These are phyloP conservation scores for Elaeis guineensis DNA, from an alignment of 176 grass and related monocot species.

Conservation along the genomic window DNA sequence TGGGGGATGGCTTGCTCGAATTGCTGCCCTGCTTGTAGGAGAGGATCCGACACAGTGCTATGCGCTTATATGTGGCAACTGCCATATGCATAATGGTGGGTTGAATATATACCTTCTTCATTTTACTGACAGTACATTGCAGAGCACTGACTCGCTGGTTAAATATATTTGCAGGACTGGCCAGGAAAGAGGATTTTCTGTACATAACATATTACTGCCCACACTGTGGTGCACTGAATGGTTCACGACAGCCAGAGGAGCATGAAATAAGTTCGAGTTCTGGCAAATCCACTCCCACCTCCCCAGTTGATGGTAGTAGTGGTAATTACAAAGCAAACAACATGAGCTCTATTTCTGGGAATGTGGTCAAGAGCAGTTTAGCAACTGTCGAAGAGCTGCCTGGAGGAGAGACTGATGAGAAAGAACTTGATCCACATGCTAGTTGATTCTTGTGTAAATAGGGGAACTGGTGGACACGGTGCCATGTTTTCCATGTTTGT, in stretches of 20 bases:
- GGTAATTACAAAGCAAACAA: no score
- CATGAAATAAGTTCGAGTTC: not conserved
- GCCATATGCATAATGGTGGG: conserved; percentile 94
- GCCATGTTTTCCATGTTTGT: no score
- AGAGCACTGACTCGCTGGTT: not conserved
- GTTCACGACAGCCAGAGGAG: conserved; percentile 40
- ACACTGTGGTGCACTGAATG: conserved; percentile 72
- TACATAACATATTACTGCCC: conserved; percentile 91
- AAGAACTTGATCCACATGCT: no score
- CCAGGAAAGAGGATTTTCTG: conserved; percentile 82
- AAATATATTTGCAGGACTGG: conserved; percentile 50
- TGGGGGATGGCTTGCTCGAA: conserved; percentile 73
- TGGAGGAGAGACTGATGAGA: no score
- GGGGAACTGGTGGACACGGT: no score
- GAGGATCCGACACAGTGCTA: conserved; percentile 95
- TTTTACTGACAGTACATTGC: not conserved
- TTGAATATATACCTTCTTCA: not conserved
- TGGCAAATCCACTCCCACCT: conserved; percentile 20
- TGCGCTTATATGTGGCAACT: conserved; percentile 93
- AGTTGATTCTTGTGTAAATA: no score
- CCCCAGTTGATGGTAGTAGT: conserved; percentile 31
- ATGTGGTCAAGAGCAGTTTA: no score
- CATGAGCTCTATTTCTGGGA: no score
- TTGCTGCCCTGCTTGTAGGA: conserved; percentile 81
- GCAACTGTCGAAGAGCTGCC: no score